Conservation (phyloP, 2,329 filamentous ascomycete genomes). For the Elsinoe perseae region DNA sequence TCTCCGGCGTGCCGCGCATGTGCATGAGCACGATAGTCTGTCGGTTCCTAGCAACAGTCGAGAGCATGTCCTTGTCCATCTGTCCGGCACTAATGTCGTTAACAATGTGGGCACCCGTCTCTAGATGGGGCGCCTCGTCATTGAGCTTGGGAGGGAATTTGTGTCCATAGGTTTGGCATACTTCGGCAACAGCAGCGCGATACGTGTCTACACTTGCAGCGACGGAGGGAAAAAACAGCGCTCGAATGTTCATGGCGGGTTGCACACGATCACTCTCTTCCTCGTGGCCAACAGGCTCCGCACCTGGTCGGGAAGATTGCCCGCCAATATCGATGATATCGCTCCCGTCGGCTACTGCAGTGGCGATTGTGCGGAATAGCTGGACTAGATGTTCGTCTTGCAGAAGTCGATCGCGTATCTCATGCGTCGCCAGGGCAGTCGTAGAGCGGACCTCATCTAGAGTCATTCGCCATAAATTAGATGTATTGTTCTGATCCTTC, state of each 20-base stretch:
- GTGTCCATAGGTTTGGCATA: conserved; percentile 46
- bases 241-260: conserved; percentile 64
- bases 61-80: conserved; percentile 73
- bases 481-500: neutral
- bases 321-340: conserved; percentile 88
- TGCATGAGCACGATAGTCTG: conserved; percentile 84
- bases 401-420: neutral
- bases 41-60: conserved; percentile 66
- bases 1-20: conserved; percentile 80
- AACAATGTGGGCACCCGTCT: conserved; percentile 79
- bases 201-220: conserved; percentile 76
- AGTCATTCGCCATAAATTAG: neutral
- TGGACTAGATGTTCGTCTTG: neutral
- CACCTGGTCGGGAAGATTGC: conserved; percentile 79
- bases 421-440: no score
- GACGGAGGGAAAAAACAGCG: conserved; percentile 58
- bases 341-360: conserved; percentile 61
- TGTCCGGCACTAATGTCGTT: conserved; percentile 86
- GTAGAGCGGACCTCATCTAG: neutral
- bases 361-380: conserved; percentile 42
- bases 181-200: conserved; percentile 70
- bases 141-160: neutral
- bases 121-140: conserved; percentile 17
- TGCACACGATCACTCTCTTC: conserved; percentile 74
- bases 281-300: conserved; percentile 57